Evolutionary conservation across 1,139 yeast species (phyloP).

Genomic region (Nakaseomyces uthaithaninus): DNA sequence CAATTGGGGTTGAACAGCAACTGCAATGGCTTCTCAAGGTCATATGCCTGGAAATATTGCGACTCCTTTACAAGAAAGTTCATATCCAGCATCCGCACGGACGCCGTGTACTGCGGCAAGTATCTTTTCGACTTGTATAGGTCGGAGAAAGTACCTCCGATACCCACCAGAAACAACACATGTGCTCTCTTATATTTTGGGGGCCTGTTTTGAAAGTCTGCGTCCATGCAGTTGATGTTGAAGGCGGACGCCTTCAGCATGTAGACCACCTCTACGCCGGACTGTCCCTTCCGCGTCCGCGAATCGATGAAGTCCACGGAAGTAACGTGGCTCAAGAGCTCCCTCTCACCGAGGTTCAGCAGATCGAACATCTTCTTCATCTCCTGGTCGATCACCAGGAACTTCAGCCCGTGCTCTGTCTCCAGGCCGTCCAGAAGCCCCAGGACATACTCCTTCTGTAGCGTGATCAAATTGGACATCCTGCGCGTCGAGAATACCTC

Average conservation of each 20-base stretch:
- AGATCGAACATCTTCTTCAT: constrained; percentile 33
- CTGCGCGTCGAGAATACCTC: too few species aligned
- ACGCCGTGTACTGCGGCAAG: constrained; percentile 28
- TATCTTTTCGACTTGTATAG: constrained; percentile 28
- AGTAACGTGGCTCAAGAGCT: constrained; percentile 35
- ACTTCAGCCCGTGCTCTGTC: constrained; percentile 33
- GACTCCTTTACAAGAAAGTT: constrained; percentile 44
- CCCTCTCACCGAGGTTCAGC: constrained; percentile 32
- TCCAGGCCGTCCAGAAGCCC: constrained; percentile 22
- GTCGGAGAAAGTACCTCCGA: constrained; percentile 29
- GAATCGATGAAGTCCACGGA: constrained; percentile 50
- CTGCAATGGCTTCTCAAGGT: constrained; percentile 50
- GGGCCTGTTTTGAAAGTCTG: constrained; percentile 49
- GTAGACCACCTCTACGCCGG: constrained; percentile 51
- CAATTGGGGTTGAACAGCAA: constrained; percentile 66
- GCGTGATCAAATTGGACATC: constrained; percentile 29
- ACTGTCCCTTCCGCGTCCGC: constrained; percentile 39
- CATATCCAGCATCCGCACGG: constrained; percentile 34
- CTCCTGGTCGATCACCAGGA: constrained; percentile 37
- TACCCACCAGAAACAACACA: constrained; percentile 49
- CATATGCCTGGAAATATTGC: constrained; percentile 38
- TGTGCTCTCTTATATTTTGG: constrained; percentile 51
- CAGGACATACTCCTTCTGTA: constrained; percentile 27
- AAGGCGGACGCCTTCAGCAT: constrained; percentile 47
- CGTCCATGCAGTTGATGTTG: constrained; percentile 49